Evolutionary conservation across 805 yeast species (phyloP).

Genomic region (Starmera dryadoides): DNA sequence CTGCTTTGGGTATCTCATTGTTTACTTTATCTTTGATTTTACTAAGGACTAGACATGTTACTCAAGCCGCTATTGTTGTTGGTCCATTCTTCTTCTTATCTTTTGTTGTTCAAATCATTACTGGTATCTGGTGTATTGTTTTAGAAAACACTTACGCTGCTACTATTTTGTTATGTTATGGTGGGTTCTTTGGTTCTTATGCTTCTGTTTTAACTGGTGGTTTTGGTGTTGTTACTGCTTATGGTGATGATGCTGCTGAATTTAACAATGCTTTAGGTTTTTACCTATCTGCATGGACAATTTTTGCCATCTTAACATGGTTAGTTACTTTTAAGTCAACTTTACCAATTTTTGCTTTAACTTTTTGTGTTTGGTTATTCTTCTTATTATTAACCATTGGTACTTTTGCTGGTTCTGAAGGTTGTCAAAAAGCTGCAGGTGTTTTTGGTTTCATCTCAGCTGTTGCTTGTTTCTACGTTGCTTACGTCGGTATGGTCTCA

Average conservation of each 20-base stretch:
- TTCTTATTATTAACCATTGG: slow-evolving; percentile 38
- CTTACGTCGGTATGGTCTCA: slow-evolving; percentile 35
- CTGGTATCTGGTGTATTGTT: slow-evolving; percentile 44
- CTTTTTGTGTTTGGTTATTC: slow-evolving; percentile 38
- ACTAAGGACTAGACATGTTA: slow-evolving; percentile 39
- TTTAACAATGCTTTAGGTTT: slow-evolving; percentile 39
- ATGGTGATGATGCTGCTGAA: slow-evolving; percentile 27
- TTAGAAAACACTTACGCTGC: slow-evolving; percentile 51
- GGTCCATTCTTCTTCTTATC: slow-evolving; percentile 42
- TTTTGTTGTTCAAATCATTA: slow-evolving; percentile 41
- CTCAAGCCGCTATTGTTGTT: slow-evolving; percentile 33
- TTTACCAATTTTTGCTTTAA: slow-evolving; percentile 28
- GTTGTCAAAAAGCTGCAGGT: slow-evolving; percentile 38
- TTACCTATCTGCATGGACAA: slow-evolving; percentile 43
- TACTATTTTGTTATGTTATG: slow-evolving; percentile 44
- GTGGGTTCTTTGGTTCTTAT: slow-evolving; percentile 48
- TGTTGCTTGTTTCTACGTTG: slow-evolving; percentile 37
- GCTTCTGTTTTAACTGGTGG: slow-evolving; percentile 37
- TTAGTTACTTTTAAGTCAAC: slow-evolving; percentile 43
- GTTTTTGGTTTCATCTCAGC: slow-evolving; percentile 36
- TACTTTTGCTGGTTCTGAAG: slow-evolving; percentile 28
- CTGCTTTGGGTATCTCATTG: slow-evolving; percentile 39
- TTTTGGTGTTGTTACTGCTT: slow-evolving; percentile 35
- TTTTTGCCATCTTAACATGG: slow-evolving; percentile 40
- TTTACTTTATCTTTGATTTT: slow-evolving; percentile 40